Percentiles rank a stretch among this genome's conserved stretches.
Evolutionary conservation across 805 yeast genomes (phyloP).

Genomic region (Wickerhamomyces alni): DNA sequence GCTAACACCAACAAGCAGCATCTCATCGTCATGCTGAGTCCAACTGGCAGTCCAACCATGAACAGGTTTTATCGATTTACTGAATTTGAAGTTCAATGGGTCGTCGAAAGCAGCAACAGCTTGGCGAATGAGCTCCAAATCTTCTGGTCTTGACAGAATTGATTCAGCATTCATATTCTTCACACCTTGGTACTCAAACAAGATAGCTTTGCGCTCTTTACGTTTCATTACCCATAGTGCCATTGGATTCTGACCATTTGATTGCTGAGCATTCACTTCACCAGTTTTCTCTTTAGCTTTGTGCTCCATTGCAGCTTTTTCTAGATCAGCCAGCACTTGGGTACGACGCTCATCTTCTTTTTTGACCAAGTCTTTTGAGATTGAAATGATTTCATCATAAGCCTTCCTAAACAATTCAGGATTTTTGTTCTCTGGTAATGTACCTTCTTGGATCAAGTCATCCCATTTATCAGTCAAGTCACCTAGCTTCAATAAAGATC

Average conservation of each 20-base stretch:
- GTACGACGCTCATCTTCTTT: constrained; percentile 62
- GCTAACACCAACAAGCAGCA: constrained; percentile 77
- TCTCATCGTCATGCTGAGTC: constrained; percentile 78
- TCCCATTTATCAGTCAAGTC: constrained; percentile 75
- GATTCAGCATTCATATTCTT: constrained; percentile 89
- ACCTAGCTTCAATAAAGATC: constrained; percentile 77
- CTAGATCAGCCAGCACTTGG: constrained; percentile 50
- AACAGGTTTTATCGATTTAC: constrained; percentile 66
- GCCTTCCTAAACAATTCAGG: constrained; percentile 72
- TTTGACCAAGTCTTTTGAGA: constrained; percentile 54
- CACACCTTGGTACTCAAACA: constrained; percentile 85
- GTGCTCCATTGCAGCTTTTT: constrained; percentile 52
- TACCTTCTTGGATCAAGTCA: constrained; percentile 82
- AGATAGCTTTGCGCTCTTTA: constrained; percentile 82
- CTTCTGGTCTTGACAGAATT: constrained; percentile 76
- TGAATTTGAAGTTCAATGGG: constrained; percentile 55
- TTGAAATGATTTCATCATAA: constrained; percentile 63
- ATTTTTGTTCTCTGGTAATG: constrained; percentile 76
- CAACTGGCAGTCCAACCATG: constrained; percentile 90
- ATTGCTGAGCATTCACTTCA: constrained; percentile 18
- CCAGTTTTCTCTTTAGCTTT: constrained; percentile 37
- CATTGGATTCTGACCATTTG: constrained; percentile 36
- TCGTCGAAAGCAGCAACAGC: constrained; percentile 52
- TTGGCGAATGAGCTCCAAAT: constrained; percentile 60
- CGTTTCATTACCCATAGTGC: constrained; percentile 57